Evolutionary conservation across 2,329 filamentous ascomycete species (phyloP).

Genomic region (Cytospora mali): DNA sequence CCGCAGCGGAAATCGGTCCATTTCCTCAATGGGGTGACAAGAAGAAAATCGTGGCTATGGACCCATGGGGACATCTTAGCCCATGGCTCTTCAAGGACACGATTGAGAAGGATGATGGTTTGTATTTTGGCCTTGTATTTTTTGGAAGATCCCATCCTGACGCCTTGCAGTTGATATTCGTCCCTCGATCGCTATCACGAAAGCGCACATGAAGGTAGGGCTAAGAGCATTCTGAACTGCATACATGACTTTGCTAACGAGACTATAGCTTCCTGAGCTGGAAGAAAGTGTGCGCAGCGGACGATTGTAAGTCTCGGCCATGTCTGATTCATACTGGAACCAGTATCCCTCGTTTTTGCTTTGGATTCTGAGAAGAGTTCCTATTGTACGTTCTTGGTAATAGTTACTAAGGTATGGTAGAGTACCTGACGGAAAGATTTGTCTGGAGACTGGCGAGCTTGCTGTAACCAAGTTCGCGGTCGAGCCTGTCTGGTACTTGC

Average conservation of each 20-base stretch:
- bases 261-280: constrained; percentile 74
- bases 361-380: neutral
- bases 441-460: constrained; percentile 83
- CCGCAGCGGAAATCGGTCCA: constrained; percentile 84
- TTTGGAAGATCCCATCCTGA: constrained; percentile 22
- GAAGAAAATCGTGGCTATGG: constrained; percentile 97
- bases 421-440: constrained; percentile 82
- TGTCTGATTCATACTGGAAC: neutral
- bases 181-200: constrained; percentile 89
- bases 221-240: neutral
- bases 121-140: constrained; percentile 25
- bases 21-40: constrained; percentile 87
- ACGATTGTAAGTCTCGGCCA: constrained; percentile 58
- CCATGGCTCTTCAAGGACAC: constrained; percentile 81
- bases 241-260: neutral
- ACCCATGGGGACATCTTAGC: constrained; percentile 85
- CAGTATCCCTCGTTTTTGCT: neutral
- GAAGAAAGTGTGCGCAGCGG: constrained; percentile 84
- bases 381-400: neutral
- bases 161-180: constrained; percentile 69
- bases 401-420: constrained; percentile 39
- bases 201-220: constrained; percentile 81
- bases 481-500: constrained; percentile 89
- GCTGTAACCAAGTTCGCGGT: constrained; percentile 96
- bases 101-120: constrained; percentile 73